Base-by-base conservation (phyloP, 306 rosid genomes). In the Inga laurina region DNA sequence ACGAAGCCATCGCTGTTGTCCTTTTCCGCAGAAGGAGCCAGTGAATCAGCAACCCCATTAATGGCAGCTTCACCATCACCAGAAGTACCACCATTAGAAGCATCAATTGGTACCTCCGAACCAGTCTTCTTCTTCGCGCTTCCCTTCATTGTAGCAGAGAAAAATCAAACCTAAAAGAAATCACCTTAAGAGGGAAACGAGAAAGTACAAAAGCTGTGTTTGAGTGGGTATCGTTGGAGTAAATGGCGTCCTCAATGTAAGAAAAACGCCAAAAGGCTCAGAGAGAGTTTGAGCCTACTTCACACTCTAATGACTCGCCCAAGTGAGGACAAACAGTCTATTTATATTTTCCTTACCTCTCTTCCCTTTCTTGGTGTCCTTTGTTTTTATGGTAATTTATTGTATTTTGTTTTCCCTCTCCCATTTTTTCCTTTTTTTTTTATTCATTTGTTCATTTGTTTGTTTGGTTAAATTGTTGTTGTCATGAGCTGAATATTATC, bases 121-220 rank as follows among this genome's bases (percentile, higher is more conserved):
- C 80, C 70, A 72, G 49, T 69, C 74, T 84, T 88, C 90, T 61
- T 91, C 85, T 79, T 88, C 49, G 86, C 86, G 5, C 88, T 89
- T 79, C 92, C 97, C 81, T 92, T 91, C 87, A 85, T 86, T 64
- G 10, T 39, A 35, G 69, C 19, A 4, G 13, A 37, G 27, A 35
- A 35, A 64, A 74, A 16, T n/a, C 8, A 37, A 30, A 39, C 52
- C 54, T 13, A 27, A 39, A 16, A 30, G 15, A 51, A 48, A 59
- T 7, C 4, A 59, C 24, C 41, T 22, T 8, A 19, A 18, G 37
- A 22, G 51, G 24, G 56, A 10, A 70, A 27, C 71, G 22, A 51
- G 19, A 75, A 71, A n/a, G 4, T 19, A 73, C 79, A 12, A 21
- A 16, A 72, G 48, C 44, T 43, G 0, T 51, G 19, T 16, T 2